Conservation (phyloP, 352 stramenopile genomes). For the Phytophthora sojae region DNA sequence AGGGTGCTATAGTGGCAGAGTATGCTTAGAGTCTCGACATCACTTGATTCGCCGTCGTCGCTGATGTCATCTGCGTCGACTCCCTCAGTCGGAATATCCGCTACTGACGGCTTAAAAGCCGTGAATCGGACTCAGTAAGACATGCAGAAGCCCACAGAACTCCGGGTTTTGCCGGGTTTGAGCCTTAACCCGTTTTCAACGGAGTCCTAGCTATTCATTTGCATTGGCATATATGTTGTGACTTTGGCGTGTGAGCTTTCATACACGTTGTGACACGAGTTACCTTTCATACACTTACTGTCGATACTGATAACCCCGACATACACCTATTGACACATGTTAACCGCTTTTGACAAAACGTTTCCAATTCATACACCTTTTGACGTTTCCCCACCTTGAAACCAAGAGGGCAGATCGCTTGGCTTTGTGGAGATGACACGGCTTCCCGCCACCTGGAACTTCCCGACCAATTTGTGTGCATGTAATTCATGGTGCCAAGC, state of each 20-base stretch:
- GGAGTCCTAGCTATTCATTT: neutral
- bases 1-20: too few species aligned
- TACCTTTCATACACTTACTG: neutral
- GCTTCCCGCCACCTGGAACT: neutral
- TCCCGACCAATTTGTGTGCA: too few species aligned
- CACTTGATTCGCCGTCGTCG: neutral
- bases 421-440: neutral
- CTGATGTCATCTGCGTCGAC: neutral
- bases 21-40: neutral
- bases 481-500: too few species aligned
- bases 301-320: neutral
- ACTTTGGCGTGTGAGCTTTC: neutral
- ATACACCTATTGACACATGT: too few species aligned
- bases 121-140: neutral
- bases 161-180: neutral
- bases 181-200: neutral
- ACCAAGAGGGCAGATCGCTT: constrained; percentile 1
- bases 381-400: neutral
- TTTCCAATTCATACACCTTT: too few species aligned
- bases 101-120: neutral
- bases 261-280: neutral
- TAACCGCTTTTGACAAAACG: too few species aligned
- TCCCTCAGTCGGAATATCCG: neutral
- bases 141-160: neutral
- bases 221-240: neutral